Percentiles rank a stretch among this genome's conserved stretches.
Evolutionary conservation across 208 protist species (phyloP).

Genomic region (Strigomonas galati): DNA sequence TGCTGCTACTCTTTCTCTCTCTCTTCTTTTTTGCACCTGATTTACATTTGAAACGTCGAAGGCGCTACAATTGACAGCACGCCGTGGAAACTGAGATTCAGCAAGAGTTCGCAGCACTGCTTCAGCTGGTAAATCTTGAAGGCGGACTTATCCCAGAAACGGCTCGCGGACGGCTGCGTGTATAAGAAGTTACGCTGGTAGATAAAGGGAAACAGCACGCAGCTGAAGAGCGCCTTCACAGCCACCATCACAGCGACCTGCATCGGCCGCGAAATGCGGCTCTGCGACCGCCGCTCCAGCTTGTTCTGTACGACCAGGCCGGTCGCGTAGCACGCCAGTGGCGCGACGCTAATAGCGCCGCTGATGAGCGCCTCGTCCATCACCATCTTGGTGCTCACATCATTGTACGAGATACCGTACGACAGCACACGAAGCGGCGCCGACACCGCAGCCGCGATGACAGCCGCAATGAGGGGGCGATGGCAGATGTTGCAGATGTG

Average conservation of each 20-base stretch:
- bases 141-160: slow-evolving; percentile 34
- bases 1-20: neutral
- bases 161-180: slow-evolving; percentile 36
- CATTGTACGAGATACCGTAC: slow-evolving; percentile 52
- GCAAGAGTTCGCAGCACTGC: slow-evolving; percentile 43
- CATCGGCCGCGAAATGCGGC: slow-evolving; percentile 19
- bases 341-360: slow-evolving; percentile 37
- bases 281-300: slow-evolving; percentile 30
- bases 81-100: slow-evolving; percentile 45
- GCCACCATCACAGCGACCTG: slow-evolving; percentile 46
- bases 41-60: neutral
- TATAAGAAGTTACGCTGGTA: slow-evolving; percentile 56
- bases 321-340: slow-evolving; percentile 32
- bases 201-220: slow-evolving; percentile 62
- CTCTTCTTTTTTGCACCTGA: neutral
- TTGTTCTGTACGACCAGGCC: slow-evolving; percentile 34
- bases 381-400: slow-evolving; percentile 64
- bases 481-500: slow-evolving; percentile 19
- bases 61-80: neutral
- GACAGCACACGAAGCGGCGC: slow-evolving; percentile 61
- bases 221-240: slow-evolving; percentile 49
- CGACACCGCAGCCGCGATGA: slow-evolving; percentile 33
- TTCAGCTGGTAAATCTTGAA: slow-evolving; percentile 62
- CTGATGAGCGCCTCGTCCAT: slow-evolving; percentile 60
- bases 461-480: slow-evolving; percentile 31